Evolutionary conservation across 1,284 basidiomycete genomes (phyloP), one percentile per base, ranked within the genome.

Genomic region (Tilletiaria anomala): DNA sequence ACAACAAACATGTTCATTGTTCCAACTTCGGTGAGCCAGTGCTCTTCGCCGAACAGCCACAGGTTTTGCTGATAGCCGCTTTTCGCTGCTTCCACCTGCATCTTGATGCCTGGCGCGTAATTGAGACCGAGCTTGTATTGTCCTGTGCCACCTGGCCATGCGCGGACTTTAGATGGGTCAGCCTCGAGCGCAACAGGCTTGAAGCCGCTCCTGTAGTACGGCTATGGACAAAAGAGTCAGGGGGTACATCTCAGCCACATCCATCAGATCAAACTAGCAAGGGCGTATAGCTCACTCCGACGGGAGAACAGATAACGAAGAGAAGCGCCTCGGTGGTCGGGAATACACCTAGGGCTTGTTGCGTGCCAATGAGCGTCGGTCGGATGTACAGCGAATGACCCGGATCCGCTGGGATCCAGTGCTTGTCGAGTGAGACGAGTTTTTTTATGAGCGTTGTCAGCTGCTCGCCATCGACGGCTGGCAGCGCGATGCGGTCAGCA

Each of bases 1-100:
- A 80, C 87, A 33, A 85, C 76, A 51, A 96, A 93, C 61, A 91
- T 71, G 71, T 99, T 97, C 93, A 97, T 96, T 1, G 87, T 89
- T 21, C 89, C 89, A 3, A 58, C 54, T 39, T 62, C 50, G 50
- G 33, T 71, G 67, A 47, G 72, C 61, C 35, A 73, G 34, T 56
- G 48, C n/a, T 61, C 45, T 11, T 51, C 44, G 16, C 58, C 54
- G 48, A 86, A 79, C 29, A 96, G 72, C 89, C 91, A 96, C 5
- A 97, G 75, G 67, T 93, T 94, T 69, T 99, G 93, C 31, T 78
- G 78, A 68, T 94, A 96, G 11, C 91, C 91, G 46, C 77, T 70
- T 37, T 76, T 70, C 0, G 82, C 82, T n/a, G 86, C 91, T 46
- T 77, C 71, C 56, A 80, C 79, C 67, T 94, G 89, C 3, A 88